phyloP scores from a whole-genome alignment of 2,329 filamentous ascomycete genomes.

The Talaromyces albobiverticillius region DNA sequence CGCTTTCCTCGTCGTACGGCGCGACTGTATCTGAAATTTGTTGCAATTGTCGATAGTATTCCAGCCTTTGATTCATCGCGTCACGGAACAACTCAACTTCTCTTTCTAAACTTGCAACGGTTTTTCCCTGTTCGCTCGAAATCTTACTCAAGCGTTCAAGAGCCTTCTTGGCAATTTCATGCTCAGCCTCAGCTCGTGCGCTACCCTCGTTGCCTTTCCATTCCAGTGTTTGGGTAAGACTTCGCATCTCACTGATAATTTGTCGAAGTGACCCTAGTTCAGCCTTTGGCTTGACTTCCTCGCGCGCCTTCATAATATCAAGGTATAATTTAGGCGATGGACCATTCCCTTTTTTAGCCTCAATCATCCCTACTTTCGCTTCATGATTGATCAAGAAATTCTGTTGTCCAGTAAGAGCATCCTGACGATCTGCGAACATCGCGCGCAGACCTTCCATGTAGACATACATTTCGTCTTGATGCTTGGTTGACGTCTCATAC shows the following conservation, averaged over 20 bases:
- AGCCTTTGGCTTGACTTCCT: conserved; percentile 43
- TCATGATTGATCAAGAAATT: conserved; percentile 75
- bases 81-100: conserved; percentile 74
- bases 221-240: conserved; percentile 58
- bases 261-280: conserved; percentile 66
- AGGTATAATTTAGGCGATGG: conserved; percentile 67
- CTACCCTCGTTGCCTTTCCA: conserved; percentile 55
- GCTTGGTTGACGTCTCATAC: conserved; percentile 80
- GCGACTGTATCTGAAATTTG: conserved; percentile 83
- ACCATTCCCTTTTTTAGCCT: conserved; percentile 63
- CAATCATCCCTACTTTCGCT: conserved; percentile 57
- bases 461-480: conserved; percentile 84
- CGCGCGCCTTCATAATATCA: conserved; percentile 46
- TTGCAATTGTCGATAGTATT: conserved; percentile 89
- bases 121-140: conserved; percentile 52
- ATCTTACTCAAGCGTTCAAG: conserved; percentile 59
- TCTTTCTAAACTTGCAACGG: conserved; percentile 49
- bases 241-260: conserved; percentile 67
- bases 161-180: conserved; percentile 62
- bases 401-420: conserved; percentile 71
- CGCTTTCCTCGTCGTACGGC: conserved; percentile 63
- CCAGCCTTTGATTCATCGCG: conserved; percentile 79
- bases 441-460: conserved; percentile 77
- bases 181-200: conserved; percentile 59
- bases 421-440: conserved; percentile 73